Evolutionary conservation across 768 basidiomycete species (phyloP).

Genomic region (Trametes sanguinea): DNA sequence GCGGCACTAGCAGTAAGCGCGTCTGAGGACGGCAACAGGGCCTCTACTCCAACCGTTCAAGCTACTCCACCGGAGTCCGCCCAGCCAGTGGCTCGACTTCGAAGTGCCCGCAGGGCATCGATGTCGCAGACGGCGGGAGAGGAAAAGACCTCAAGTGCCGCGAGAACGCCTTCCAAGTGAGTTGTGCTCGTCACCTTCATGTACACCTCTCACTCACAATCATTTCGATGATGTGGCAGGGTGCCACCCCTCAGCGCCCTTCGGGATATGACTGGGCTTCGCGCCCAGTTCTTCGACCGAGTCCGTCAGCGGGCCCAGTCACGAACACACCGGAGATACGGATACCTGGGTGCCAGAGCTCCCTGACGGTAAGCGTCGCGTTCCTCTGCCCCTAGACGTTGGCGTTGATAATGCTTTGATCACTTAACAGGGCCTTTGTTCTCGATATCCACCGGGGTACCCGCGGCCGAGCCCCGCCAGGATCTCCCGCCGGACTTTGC

Average conservation of each 20-base stretch:
- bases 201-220: not conserved
- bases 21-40: no score
- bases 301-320: not conserved
- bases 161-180: not conserved
- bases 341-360: not conserved
- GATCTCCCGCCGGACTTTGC: no score
- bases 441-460: slow-evolving; percentile 1
- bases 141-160: not conserved
- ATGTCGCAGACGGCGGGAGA: no score
- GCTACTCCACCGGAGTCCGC: no score
- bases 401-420: not conserved
- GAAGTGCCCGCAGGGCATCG: no score
- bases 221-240: not conserved
- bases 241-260: not conserved
- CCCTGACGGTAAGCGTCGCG: not conserved
- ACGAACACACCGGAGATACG: not conserved
- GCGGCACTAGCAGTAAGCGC: no score
- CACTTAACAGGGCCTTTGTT: not conserved
- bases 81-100: no score
- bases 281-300: not conserved
- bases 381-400: no score
- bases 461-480: not conserved
- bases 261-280: not conserved
- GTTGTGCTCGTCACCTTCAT: not conserved
- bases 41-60: no score